These are phyloP conservation scores for Nymphaea colorata DNA, from an alignment of 164 flowering plant species.

Conservation along the genomic window DNA sequence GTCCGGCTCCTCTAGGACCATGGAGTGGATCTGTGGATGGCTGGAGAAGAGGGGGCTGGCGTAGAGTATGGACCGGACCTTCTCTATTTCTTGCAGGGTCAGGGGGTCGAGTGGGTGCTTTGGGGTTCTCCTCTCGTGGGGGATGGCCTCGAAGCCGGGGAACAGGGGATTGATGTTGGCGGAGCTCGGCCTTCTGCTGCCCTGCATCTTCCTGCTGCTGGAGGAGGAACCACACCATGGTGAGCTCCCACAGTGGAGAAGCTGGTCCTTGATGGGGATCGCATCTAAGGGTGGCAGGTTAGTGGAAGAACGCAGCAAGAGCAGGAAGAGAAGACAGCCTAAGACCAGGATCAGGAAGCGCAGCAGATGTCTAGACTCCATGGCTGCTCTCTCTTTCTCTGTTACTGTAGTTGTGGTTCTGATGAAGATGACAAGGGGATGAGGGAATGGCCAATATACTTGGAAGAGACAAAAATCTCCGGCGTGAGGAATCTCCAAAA, in stretches of 20 bases:
- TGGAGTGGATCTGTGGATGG: constrained; percentile 39
- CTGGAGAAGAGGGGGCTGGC: constrained; percentile 30
- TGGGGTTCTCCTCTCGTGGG: constrained; percentile 50
- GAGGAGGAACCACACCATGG: constrained; percentile 38
- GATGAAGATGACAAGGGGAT: not conserved
- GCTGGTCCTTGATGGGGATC: constrained; percentile 10
- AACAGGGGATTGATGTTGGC: not conserved
- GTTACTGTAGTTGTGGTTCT: not conserved
- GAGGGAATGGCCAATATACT: not conserved
- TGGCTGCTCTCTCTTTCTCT: not conserved
- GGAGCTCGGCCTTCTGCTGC: constrained; percentile 14
- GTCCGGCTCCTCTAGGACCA: constrained; percentile 41
- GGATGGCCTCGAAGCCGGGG: constrained; percentile 4
- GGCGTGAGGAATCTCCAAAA: not conserved
- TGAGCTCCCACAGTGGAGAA: constrained; percentile 28
- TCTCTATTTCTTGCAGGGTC: constrained; percentile 56
- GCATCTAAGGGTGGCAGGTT: not conserved
- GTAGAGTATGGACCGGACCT: constrained; percentile 33
- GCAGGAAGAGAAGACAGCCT: not conserved
- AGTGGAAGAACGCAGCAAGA: not conserved
- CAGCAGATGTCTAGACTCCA: not conserved
- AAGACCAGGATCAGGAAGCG: not conserved
- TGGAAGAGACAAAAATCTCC: not conserved
- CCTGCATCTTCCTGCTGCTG: constrained; percentile 18
- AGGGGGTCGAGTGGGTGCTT: constrained; percentile 94